These are phyloP conservation scores for Termitomyces sp. DNA, from an alignment of 768 basidiomycete genomes.

Conservation along the genomic window DNA sequence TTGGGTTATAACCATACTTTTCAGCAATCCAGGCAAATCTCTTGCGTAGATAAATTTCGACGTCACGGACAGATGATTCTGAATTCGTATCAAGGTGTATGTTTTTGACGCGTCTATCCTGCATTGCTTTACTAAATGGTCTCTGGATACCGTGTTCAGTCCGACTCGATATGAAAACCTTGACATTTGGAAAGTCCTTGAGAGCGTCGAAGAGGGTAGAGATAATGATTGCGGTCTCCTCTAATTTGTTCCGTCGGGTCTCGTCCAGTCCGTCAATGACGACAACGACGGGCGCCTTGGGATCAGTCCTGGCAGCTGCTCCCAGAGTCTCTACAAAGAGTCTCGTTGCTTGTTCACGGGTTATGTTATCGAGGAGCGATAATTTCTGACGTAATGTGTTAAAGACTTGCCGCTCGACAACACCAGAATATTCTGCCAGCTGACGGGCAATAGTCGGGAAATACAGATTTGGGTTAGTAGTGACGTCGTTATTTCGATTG, in stretches of 20 bases:
- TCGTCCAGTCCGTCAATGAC: constrained; percentile 23
- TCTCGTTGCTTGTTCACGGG: constrained; percentile 11
- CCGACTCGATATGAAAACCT: constrained; percentile 20
- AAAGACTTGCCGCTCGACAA: constrained; percentile 8
- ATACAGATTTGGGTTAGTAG: constrained; percentile 11
- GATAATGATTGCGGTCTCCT: constrained; percentile 14
- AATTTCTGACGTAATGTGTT: constrained; percentile 6
- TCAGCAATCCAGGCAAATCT: constrained; percentile 4
- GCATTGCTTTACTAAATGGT: constrained; percentile 11
- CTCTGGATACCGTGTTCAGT: constrained; percentile 18
- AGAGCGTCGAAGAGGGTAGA: constrained; percentile 13
- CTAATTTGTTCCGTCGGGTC: constrained; percentile 10
- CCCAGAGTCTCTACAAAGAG: constrained; percentile 15
- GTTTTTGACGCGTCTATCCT: constrained; percentile 14
- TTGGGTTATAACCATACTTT: constrained; percentile 8
- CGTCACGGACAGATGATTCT: constrained; percentile 16
- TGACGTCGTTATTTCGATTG: constrained; percentile 9
- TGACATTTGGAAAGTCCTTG: constrained; percentile 10
- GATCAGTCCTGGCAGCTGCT: constrained; percentile 7
- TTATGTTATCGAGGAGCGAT: constrained; percentile 14
- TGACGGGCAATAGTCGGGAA: constrained; percentile 21
- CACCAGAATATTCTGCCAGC: constrained; percentile 6
- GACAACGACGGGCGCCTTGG: constrained; percentile 14
- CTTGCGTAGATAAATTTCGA: constrained; percentile 10
- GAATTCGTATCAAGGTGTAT: constrained; percentile 17